Percentiles rank a stretch among this genome's conserved stretches.
Conservation (phyloP, 768 basidiomycete species). For the Leccinum broughii region DNA sequence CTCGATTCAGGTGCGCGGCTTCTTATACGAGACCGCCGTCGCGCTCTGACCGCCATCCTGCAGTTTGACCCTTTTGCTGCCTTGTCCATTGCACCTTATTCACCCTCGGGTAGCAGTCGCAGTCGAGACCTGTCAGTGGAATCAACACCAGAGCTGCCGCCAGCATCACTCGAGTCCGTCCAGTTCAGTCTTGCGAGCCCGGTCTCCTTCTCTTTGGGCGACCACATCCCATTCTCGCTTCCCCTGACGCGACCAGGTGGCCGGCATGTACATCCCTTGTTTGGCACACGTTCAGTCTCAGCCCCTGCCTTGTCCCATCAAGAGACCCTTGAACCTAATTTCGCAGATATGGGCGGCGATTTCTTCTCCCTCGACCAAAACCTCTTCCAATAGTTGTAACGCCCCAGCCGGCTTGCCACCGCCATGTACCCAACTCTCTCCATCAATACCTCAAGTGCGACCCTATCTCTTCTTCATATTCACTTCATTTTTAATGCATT, state of each 20-base stretch:
- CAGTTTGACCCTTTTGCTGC: constrained; percentile 47
- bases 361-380: constrained; percentile 46
- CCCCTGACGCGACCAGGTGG: constrained; percentile 25
- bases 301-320: constrained; percentile 37
- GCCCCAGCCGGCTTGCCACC: constrained; percentile 17
- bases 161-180: constrained; percentile 40
- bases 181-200: constrained; percentile 40
- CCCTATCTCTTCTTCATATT: constrained; percentile 29
- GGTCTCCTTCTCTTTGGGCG: constrained; percentile 38
- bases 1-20: constrained; percentile 28
- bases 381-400: constrained; percentile 46
- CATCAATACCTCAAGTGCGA: constrained; percentile 31
- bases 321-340: constrained; percentile 39
- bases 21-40: not conserved
- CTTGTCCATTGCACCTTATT: constrained; percentile 56
- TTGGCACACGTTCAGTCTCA: constrained; percentile 45
- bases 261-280: constrained; percentile 28
- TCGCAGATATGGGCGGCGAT: constrained; percentile 39
- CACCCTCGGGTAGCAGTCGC: constrained; percentile 45
- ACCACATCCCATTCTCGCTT: constrained; percentile 26
- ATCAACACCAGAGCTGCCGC: constrained; percentile 53
- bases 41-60: constrained; percentile 26
- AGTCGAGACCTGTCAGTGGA: constrained; percentile 49
- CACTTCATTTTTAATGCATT: constrained; percentile 33
- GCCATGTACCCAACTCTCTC: constrained; percentile 25